Evolutionary conservation across 371 early-diverging fungal species (phyloP), one percentile per base, ranked within the genome.

Genomic region (Entomophthora muscae): DNA sequence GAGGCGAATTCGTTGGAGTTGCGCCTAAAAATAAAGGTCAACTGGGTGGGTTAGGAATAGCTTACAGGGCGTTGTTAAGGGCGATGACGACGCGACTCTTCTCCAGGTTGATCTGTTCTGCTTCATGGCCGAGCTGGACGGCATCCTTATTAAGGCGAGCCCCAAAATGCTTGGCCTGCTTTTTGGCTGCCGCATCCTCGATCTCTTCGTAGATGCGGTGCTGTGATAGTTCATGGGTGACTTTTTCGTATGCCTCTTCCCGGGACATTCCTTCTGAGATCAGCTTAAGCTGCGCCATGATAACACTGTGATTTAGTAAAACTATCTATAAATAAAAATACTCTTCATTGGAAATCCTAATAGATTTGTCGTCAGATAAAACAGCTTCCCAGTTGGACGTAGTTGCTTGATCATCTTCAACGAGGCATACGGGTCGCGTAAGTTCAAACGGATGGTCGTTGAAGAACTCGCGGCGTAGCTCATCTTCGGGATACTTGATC

Each of bases 361-460:
- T 22, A 5, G 55, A 54, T 21, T 21, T 26, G 21, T 54, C 55
- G 5, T 5, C 55, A 26, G 21, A 23, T 21, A 54, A 23, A 21
- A 54, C 27, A 22, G 13, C 26, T 7, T 54, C 27, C 55, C 55
- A 54, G 27, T 26, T 26, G 21, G 21, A 21, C 7, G 2, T 21
- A 54, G 27, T 12, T 3, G 13, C 70, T 3, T 76, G 74, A 42
- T 42, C 42, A 26, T 73, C 72, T 69, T 87, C 85, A 1, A 82
- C 76, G 56, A 89, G 66, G 3, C 76, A 67, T 32, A 78, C 71
- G 27, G 92, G 90, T 64, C 85, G 76, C 24, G 77, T 69, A 63
- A 85, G 72, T 75, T 93, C 94, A 70, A 84, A 88, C 22, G 92
- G 93, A 70, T 93, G 94, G 75, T 90, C 88, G 66, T 78, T 76